phyloP scores from a whole-genome alignment of 2,329 filamentous ascomycete genomes.

The Akanthomyces lecanii region DNA sequence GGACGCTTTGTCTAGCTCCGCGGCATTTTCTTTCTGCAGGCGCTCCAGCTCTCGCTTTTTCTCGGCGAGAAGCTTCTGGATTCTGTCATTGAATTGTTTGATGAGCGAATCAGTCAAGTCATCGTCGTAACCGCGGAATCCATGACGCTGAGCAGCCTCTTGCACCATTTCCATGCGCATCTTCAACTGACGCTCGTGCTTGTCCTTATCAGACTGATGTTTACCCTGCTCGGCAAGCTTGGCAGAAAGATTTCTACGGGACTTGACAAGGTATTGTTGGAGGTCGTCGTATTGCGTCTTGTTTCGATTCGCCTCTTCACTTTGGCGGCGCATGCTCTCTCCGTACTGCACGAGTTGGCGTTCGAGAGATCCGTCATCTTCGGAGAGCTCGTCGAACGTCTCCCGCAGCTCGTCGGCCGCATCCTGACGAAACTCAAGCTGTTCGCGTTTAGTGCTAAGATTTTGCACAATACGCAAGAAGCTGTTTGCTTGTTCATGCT shows the following conservation, averaged over 20 bases:
- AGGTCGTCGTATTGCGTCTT: constrained; percentile 63
- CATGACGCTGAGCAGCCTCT: constrained; percentile 70
- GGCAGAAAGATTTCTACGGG: constrained; percentile 43
- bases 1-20: constrained; percentile 72
- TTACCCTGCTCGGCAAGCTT: constrained; percentile 68
- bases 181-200: constrained; percentile 75
- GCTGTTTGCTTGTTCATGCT: constrained; percentile 67
- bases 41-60: constrained; percentile 76
- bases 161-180: constrained; percentile 70
- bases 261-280: constrained; percentile 42
- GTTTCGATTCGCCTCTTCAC: constrained; percentile 58
- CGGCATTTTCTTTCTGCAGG: constrained; percentile 66
- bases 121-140: constrained; percentile 79
- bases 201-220: constrained; percentile 79
- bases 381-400: constrained; percentile 71
- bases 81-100: constrained; percentile 69
- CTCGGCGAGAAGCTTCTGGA: constrained; percentile 70
- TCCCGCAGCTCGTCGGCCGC: constrained; percentile 66
- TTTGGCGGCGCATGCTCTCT: constrained; percentile 63
- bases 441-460: constrained; percentile 71
- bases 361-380: constrained; percentile 73
- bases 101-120: constrained; percentile 71
- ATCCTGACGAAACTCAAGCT: constrained; percentile 64
- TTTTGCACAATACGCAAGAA: constrained; percentile 72
- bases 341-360: constrained; percentile 73